These are phyloP conservation scores for Xylaria telfairii DNA, from an alignment of 495 filamentous ascomycete species.

Conservation along the genomic window DNA sequence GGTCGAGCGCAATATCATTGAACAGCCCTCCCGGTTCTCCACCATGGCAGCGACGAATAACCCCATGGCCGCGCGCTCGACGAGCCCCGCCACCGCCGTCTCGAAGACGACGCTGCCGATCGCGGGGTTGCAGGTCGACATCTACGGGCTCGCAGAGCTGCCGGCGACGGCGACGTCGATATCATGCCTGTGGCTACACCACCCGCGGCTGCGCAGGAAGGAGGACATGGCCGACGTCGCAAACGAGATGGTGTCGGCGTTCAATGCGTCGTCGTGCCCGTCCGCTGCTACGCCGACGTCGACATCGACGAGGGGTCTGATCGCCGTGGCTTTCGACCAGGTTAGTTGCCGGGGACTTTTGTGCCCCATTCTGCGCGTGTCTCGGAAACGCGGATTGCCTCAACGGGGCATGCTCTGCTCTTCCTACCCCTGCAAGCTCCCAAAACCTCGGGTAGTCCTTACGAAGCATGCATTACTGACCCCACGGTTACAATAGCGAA, in stretches of 20 bases:
- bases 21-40: not conserved
- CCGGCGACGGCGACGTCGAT: conserved; percentile 53
- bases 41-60: conserved; percentile 34
- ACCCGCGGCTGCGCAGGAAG: conserved; percentile 73
- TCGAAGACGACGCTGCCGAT: conserved; percentile 69
- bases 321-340: conserved; percentile 85
- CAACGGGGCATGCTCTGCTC: too few species aligned
- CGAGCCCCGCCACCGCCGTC: conserved; percentile 50
- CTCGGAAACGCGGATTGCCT: too few species aligned
- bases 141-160: conserved; percentile 82
- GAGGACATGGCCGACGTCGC: conserved; percentile 68
- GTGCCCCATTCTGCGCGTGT: too few species aligned
- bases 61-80: conserved; percentile 35
- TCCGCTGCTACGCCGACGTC: not conserved
- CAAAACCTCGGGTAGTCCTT: too few species aligned
- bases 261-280: conserved; percentile 30
- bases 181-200: conserved; percentile 85
- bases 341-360: too few species aligned
- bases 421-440: too few species aligned
- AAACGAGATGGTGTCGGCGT: conserved; percentile 43
- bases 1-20: too few species aligned
- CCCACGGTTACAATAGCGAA: conserved; percentile 60
- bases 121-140: conserved; percentile 74
- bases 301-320: conserved; percentile 56
- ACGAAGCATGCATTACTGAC: too few species aligned